These are phyloP conservation scores for Punica granatum DNA, from an alignment of 345 rosid genomes.

Conservation along the genomic window DNA sequence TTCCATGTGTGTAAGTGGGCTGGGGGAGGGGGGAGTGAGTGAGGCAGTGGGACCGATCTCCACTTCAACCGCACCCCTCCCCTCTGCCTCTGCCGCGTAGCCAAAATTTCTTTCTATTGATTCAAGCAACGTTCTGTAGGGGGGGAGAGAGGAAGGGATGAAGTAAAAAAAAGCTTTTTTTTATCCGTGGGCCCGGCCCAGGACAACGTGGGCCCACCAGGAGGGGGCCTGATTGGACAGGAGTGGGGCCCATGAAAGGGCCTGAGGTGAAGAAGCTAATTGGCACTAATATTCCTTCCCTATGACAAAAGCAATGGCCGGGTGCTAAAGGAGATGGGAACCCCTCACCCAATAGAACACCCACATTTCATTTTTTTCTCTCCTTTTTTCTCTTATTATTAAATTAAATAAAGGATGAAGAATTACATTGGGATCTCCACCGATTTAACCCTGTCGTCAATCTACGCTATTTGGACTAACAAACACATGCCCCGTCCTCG, in stretches of 20 bases:
- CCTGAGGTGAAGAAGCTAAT: conserved; percentile 14
- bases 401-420: not conserved
- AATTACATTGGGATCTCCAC: not conserved
- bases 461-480: too few relatives aligned
- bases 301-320: conserved; percentile 44
- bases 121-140: conserved; percentile 29
- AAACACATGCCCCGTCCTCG: too few relatives aligned
- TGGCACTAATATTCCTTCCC: conserved; percentile 45
- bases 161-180: not conserved
- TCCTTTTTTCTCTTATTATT: not conserved
- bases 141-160: not conserved
- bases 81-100: conserved; percentile 28
- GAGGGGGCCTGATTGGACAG: conserved; percentile 23
- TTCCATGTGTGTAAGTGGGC: not conserved
- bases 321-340: conserved; percentile 3
- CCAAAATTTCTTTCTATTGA: conserved; percentile 18
- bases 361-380: not conserved
- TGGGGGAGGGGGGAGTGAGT: not conserved
- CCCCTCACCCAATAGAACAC: conserved; percentile 23
- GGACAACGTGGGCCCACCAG: conserved; percentile 35
- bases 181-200: conserved; percentile 19
- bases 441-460: not conserved
- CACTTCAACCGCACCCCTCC: conserved; percentile 48
- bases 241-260: conserved; percentile 38
- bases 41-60: conserved; percentile 33